These are phyloP conservation scores for Bipolaris cookei DNA, from an alignment of 2,329 filamentous ascomycete genomes.

Conservation along the genomic window DNA sequence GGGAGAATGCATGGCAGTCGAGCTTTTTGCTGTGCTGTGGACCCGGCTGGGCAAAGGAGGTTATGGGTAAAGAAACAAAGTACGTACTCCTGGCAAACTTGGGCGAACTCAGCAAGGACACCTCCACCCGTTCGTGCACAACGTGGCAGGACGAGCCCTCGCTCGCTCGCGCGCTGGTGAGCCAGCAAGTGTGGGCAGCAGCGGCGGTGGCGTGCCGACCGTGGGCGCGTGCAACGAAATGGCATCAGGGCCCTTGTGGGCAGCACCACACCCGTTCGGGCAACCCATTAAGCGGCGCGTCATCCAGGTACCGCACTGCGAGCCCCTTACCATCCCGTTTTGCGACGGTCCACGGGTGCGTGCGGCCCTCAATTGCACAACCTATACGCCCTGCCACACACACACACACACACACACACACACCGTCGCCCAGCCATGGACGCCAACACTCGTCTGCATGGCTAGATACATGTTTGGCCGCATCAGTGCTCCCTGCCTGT, in stretches of 20 bases:
- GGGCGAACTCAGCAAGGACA: too few species aligned
- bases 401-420: slow-evolving; percentile 1
- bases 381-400: slow-evolving; percentile 10
- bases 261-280: slow-evolving; percentile 22
- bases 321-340: slow-evolving; percentile 37
- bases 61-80: too few species aligned
- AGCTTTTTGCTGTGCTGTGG: too few species aligned
- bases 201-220: slow-evolving; percentile 13
- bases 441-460: not conserved
- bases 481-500: too few species aligned
- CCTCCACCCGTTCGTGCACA: too few species aligned
- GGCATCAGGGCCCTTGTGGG: slow-evolving; percentile 9
- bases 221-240: slow-evolving; percentile 21
- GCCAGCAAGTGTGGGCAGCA: not conserved
- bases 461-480: too few species aligned
- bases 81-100: too few species aligned
- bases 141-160: too few species aligned
- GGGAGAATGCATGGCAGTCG: not conserved
- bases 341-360: too few species aligned
- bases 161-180: not conserved
- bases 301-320: slow-evolving; percentile 43
- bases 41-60: too few species aligned
- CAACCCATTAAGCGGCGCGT: slow-evolving; percentile 29
- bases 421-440: slow-evolving; percentile 1
- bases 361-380: too few species aligned